A percentile compares a stretch with the other conserved stretches of the same genome.
These are phyloP conservation scores for Fraxinus greggii DNA, from an alignment of 305 asterid genomes.

Conservation along the genomic window DNA sequence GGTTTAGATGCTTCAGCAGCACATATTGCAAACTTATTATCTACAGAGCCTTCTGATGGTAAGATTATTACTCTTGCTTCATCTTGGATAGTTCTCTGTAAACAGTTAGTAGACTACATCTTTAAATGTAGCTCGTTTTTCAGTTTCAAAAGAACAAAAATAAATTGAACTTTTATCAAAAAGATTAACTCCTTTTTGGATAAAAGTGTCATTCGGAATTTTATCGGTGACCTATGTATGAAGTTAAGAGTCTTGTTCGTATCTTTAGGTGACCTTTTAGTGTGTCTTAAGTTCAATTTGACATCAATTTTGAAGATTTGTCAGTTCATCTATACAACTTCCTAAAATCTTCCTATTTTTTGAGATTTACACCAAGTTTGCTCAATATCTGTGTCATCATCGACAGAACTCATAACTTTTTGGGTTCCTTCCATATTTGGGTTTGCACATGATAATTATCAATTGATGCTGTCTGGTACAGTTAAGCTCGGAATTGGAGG, in stretches of 20 bases:
- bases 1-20: conserved; percentile 91
- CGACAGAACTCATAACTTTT: neutral
- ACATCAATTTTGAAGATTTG: neutral
- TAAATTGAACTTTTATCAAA: neutral
- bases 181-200: neutral
- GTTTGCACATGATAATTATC: neutral
- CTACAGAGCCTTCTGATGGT: conserved; percentile 91
- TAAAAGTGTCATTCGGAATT: neutral
- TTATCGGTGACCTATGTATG: neutral
- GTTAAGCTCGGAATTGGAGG: conserved; percentile 95
- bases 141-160: neutral
- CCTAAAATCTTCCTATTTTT: neutral
- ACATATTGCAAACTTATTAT: conserved; percentile 84
- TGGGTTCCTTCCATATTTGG: neutral
- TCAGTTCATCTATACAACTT: neutral
- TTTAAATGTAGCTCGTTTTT: neutral
- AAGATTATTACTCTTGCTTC: conserved; percentile 25
- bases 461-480: conserved; percentile 24
- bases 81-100: neutral
- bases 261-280: neutral
- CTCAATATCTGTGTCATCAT: conserved; percentile 5
- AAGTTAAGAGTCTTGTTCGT: neutral
- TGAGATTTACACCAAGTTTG: neutral
- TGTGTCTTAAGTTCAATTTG: neutral
- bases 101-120: neutral